Conservation (phyloP, 177 flowering plant species). For the Vitis hybrid region DNA sequence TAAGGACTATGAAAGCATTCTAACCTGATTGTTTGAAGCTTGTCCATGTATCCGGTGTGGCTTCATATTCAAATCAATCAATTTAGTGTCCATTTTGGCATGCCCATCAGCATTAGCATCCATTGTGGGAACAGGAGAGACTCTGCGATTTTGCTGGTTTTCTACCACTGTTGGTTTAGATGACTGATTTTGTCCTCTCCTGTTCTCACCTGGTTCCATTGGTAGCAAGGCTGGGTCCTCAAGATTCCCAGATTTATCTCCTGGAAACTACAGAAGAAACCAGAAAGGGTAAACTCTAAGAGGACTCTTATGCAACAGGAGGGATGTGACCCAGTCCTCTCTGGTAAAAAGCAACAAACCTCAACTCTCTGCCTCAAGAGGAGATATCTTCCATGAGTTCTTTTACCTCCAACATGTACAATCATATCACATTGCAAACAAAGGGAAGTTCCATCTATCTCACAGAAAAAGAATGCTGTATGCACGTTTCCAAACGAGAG, state of each 20-base stretch:
- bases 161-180: slow-evolving; percentile 23
- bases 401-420: slow-evolving; percentile 97
- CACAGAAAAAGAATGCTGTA: slow-evolving; percentile 95
- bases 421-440: slow-evolving; percentile 96
- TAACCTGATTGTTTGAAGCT: slow-evolving; percentile 43
- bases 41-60: slow-evolving; percentile 36
- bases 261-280: slow-evolving; percentile 74
- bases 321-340: not conserved
- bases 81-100: slow-evolving; percentile 21
- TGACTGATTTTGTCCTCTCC: slow-evolving; percentile 27
- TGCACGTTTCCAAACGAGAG: slow-evolving; percentile 14
- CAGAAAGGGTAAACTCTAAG: slow-evolving; percentile 8
- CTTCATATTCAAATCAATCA: slow-evolving; percentile 54
- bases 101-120: slow-evolving; percentile 32
- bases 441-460: slow-evolving; percentile 88
- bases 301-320: not conserved
- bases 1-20: not conserved
- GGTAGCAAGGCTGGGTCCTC: slow-evolving; percentile 34
- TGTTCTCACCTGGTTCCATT: slow-evolving; percentile 24
- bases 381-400: slow-evolving; percentile 87
- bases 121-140: slow-evolving; percentile 14
- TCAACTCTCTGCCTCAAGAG: slow-evolving; percentile 83
- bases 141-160: slow-evolving; percentile 29
- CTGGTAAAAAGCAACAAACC: slow-evolving; percentile 45
- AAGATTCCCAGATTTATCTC: slow-evolving; percentile 50